A percentile compares a stretch with the other conserved stretches of the same genome.
Conservation (phyloP, 2,329 filamentous ascomycete species). For the Dryadomyces sulphureus region DNA sequence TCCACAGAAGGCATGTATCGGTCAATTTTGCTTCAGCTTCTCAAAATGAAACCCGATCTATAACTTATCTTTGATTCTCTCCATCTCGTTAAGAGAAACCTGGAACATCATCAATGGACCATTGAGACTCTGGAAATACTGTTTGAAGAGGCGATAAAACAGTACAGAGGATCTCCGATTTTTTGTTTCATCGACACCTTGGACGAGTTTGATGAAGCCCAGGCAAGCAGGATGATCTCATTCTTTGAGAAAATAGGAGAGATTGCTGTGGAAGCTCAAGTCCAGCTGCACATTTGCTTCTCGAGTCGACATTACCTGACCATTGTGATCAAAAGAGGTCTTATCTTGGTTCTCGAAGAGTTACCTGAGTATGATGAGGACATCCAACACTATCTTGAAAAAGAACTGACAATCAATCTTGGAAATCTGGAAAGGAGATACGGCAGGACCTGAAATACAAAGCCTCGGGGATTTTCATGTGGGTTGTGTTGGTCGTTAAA, state of each 20-base stretch:
- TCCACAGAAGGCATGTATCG: slow-evolving; percentile 30
- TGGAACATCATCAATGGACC: slow-evolving; percentile 4
- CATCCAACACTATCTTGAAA: not conserved
- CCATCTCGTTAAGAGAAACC: not conserved
- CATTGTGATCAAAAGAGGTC: slow-evolving; percentile 18
- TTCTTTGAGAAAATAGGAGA: slow-evolving; percentile 25
- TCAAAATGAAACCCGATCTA: slow-evolving; percentile 18
- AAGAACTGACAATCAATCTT: slow-evolving; percentile 6
- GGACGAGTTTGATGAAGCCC: slow-evolving; percentile 30
- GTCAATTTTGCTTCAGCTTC: slow-evolving; percentile 28
- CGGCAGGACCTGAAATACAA: slow-evolving; percentile 18
- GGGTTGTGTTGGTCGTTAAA: slow-evolving; percentile 23
- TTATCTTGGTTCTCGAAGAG: slow-evolving; percentile 19
- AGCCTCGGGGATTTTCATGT: slow-evolving; percentile 28
- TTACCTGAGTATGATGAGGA: slow-evolving; percentile 21
- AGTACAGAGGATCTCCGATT: slow-evolving; percentile 6
- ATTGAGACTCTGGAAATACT: slow-evolving; percentile 5
- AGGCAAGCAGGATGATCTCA: slow-evolving; percentile 26
- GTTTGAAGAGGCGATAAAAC: slow-evolving; percentile 8
- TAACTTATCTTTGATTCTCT: slow-evolving; percentile 16
- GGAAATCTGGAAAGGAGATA: slow-evolving; percentile 11
- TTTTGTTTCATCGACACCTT: slow-evolving; percentile 26
- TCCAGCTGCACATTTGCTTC: slow-evolving; percentile 22
- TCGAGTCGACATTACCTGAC: slow-evolving; percentile 33
- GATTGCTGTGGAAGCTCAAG: slow-evolving; percentile 5